Evolutionary conservation across 2,329 filamentous ascomycete genomes (phyloP).

Genomic region (Zymoseptoria crescenta): DNA sequence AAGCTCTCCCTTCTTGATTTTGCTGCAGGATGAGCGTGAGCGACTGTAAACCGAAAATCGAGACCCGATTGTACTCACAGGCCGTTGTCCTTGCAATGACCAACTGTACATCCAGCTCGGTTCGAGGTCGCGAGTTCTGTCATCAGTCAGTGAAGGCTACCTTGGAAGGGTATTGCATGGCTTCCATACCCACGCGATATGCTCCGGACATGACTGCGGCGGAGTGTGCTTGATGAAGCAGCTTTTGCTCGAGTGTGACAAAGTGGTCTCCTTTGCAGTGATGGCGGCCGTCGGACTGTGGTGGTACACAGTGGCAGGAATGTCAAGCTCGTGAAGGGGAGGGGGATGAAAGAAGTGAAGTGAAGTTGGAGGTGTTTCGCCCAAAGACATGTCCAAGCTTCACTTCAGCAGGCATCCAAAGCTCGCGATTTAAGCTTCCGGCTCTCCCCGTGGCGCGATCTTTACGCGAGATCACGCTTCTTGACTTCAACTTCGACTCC

Average conservation of each 20-base stretch:
- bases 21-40: slow-evolving; percentile 31
- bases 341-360: neutral
- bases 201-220: slow-evolving; percentile 10
- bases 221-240: neutral
- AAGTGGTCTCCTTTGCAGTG: too few relatives aligned
- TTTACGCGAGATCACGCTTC: neutral
- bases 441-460: neutral
- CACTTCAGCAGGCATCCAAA: neutral
- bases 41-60: neutral
- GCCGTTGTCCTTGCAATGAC: slow-evolving; percentile 60
- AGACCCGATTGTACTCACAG: slow-evolving; percentile 16
- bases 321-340: too few relatives aligned
- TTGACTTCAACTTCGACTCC: neutral
- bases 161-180: neutral
- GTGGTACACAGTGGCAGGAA: too few relatives aligned
- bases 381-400: neutral
- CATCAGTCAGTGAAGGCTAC: neutral
- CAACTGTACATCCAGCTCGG: slow-evolving; percentile 67
- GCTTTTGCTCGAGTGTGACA: neutral
- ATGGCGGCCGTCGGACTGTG: too few relatives aligned
- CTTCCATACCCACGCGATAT: slow-evolving; percentile 13
- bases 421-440: neutral
- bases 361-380: neutral
- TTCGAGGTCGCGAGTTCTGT: slow-evolving; percentile 62
- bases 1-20: slow-evolving; percentile 72